These are phyloP conservation scores for Botrytis galanthina DNA, from an alignment of 2,329 filamentous ascomycete species.

Conservation along the genomic window DNA sequence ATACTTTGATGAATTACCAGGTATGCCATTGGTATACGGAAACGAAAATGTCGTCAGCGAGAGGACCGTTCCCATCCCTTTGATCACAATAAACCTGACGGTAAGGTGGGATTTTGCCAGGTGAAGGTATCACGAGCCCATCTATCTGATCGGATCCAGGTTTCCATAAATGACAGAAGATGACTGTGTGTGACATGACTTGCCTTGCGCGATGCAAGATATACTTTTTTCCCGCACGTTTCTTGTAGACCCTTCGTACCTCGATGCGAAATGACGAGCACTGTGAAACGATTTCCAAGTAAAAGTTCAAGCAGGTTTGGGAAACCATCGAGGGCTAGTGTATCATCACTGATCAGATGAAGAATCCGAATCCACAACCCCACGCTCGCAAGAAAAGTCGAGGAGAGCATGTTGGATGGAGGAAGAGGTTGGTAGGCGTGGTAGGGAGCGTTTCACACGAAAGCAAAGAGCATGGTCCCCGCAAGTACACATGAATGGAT, in stretches of 20 bases:
- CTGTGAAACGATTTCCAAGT: conserved; percentile 4
- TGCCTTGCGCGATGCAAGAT: conserved; percentile 5
- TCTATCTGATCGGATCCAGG: background rate
- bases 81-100: background rate
- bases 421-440: background rate
- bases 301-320: background rate
- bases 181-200: conserved; percentile 8
- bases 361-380: background rate
- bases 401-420: background rate
- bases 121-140: conserved; percentile 1
- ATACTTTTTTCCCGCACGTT: conserved; percentile 1
- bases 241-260: conserved; percentile 1
- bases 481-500: background rate
- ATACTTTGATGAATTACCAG: background rate
- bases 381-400: background rate
- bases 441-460: conserved; percentile 3
- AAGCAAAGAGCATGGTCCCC: background rate
- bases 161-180: background rate
- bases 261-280: conserved; percentile 1
- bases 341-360: conserved; percentile 6
- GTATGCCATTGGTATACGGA: background rate
- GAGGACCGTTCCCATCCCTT: background rate
- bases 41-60: background rate
- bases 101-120: background rate
- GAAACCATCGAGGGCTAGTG: background rate